Conservation (phyloP, 2,329 filamentous ascomycete species). For the Penicillium sp. region DNA sequence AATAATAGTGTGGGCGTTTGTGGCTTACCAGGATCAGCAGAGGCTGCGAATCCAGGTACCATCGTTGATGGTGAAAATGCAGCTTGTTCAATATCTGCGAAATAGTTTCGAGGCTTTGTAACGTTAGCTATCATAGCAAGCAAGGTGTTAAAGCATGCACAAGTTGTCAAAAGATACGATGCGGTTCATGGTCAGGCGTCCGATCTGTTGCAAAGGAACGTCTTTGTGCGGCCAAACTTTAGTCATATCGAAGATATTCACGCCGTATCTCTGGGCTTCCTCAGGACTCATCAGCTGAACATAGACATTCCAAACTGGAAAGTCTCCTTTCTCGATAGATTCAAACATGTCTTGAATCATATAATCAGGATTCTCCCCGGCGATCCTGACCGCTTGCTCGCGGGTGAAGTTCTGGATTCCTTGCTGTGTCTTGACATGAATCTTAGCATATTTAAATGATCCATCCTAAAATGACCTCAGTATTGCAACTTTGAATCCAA, state of each 20-base stretch:
- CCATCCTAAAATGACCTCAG: conserved; percentile 46
- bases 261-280: conserved; percentile 74
- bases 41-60: conserved; percentile 64
- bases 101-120: conserved; percentile 57
- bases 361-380: conserved; percentile 74
- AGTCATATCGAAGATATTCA: conserved; percentile 80
- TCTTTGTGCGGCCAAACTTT: conserved; percentile 80
- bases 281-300: conserved; percentile 72
- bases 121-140: background rate
- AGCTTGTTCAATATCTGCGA: conserved; percentile 67
- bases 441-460: conserved; percentile 62
- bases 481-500: too few relatives aligned
- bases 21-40: conserved; percentile 57
- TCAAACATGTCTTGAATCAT: conserved; percentile 73
- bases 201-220: conserved; percentile 73
- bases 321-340: conserved; percentile 70
- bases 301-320: conserved; percentile 75
- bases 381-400: conserved; percentile 73
- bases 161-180: conserved; percentile 51
- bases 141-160: background rate
- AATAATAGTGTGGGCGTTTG: background rate
- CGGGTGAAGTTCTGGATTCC: conserved; percentile 54
- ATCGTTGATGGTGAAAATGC: conserved; percentile 67
- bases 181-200: conserved; percentile 73
- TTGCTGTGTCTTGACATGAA: conserved; percentile 47